Evolutionary conservation across 192 early-diverging fungal species (phyloP), one percentile per base, ranked within the genome.

Genomic region (Coemansia sp.): DNA sequence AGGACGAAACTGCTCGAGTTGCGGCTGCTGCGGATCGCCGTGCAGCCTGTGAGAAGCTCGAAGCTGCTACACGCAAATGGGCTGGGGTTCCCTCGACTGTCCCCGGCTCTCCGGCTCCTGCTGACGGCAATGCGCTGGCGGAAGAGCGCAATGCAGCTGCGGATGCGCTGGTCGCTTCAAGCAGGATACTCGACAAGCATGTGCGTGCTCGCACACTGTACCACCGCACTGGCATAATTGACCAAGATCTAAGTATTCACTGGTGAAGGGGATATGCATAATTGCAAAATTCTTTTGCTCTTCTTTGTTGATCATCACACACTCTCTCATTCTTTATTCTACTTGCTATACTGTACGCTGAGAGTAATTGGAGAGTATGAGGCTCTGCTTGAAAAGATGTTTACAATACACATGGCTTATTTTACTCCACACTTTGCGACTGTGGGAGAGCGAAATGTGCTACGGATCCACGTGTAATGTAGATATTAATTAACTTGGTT

Each of bases 11-110:
- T 0, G 84, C 68, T 8, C 74, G 80, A 31, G 26, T 73, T 26
- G 62, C 64, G n/a, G 67, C 78, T 1, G 24, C 75, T 49, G 63
- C 22, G 4, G 74, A 66, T 51, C 70, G 82, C 2, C 50, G 49
- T 10, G 64, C 27, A 6, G 70, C 80, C 4, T 79, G 82, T 58
- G 49, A 58, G 5, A 51, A 67, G 14, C 77, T 88, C 25, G 86
- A 88, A 61, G 24, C 38, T 1, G 64, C 68, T 1, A 87, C 82
- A 10, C 67, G 67, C 27, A 26, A 64, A n/a, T 89, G 86, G 88
- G 64, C 76, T 31, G 64, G 25, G 7, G 9, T 26, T 18, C 61
- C 56, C 27, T 55, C 65, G 5, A 55, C 63, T 25, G 62, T 65
- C 6, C 54, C 26, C 25, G 67, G 60, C 1, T 23, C 26, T 3